These are phyloP conservation scores for Pseudogymnoascus sp. DNA, from an alignment of 2,329 filamentous ascomycete genomes.

Conservation along the genomic window DNA sequence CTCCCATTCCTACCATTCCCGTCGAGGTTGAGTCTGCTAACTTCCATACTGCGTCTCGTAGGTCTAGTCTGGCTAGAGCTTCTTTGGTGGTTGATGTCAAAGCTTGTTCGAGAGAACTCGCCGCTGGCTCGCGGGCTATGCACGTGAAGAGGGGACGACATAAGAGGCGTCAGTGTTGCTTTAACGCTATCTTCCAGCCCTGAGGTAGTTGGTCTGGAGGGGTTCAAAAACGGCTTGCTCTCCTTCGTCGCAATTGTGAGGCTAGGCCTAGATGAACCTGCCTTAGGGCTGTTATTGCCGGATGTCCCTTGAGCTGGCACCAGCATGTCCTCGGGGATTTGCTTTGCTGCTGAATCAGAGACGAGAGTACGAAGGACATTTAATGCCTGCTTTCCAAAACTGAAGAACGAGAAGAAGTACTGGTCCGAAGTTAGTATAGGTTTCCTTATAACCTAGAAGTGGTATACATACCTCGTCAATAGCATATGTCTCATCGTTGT, in stretches of 20 bases:
- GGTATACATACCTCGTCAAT: constrained; percentile 69
- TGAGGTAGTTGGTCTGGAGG: constrained; percentile 21
- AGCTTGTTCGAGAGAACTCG: constrained; percentile 46
- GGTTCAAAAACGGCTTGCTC: constrained; percentile 15
- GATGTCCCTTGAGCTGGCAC: constrained; percentile 16
- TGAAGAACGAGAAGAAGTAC: constrained; percentile 97
- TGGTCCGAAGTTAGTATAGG: constrained; percentile 33
- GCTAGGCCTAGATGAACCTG: constrained; percentile 20
- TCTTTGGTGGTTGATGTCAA: constrained; percentile 44
- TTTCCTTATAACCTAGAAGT: background rate
- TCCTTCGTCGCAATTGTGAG: constrained; percentile 20
- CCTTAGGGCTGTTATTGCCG: constrained; percentile 18
- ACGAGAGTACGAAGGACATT: constrained; percentile 53
- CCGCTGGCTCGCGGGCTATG: constrained; percentile 48
- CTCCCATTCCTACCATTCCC: constrained; percentile 47
- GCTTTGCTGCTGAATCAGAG: constrained; percentile 28
- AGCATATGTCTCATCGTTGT: constrained; percentile 88
- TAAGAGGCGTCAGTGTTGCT: constrained; percentile 49
- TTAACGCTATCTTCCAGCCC: constrained; percentile 49
- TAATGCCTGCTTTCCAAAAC: constrained; percentile 74
- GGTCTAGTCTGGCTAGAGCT: constrained; percentile 41
- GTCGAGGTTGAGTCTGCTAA: constrained; percentile 37
- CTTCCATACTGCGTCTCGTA: constrained; percentile 43
- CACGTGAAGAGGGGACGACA: constrained; percentile 19
- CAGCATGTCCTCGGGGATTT: constrained; percentile 27